Conservation (phyloP, 345 rosid genomes). For the Psidium friedrichsthalianum region DNA sequence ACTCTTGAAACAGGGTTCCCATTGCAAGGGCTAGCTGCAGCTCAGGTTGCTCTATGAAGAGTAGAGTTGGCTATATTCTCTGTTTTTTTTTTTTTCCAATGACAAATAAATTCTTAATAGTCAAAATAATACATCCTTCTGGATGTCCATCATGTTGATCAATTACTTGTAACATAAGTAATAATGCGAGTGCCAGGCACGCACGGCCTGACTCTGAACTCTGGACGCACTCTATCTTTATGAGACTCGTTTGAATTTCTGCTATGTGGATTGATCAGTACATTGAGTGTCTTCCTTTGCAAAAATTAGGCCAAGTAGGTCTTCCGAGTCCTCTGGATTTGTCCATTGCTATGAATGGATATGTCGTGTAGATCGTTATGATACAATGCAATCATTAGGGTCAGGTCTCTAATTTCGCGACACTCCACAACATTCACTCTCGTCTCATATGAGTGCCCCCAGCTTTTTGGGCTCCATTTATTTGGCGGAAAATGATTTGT, state of each 20-base stretch:
- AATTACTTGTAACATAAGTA: not conserved
- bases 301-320: not conserved
- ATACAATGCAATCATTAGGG: not conserved
- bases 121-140: not conserved
- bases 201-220: not conserved
- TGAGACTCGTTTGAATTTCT: not conserved
- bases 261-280: not conserved
- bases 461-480: too few species aligned
- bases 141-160: not conserved
- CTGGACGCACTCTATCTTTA: not conserved
- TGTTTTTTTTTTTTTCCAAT: not conserved
- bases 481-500: too few species aligned
- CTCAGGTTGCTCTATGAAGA: constrained; percentile 52
- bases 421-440: too few species aligned
- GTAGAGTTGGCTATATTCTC: not conserved
- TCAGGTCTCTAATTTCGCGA: too few species aligned
- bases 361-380: not conserved
- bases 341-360: not conserved
- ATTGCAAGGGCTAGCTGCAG: constrained; percentile 26
- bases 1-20: too few species aligned
- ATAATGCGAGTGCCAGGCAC: not conserved
- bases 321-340: not conserved
- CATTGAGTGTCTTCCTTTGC: not conserved
- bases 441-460: too few species aligned
- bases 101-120: too few species aligned